Percentiles rank a stretch among this genome's conserved stretches.
These are phyloP conservation scores for Trichoderma atroviride DNA, from an alignment of 2,329 filamentous ascomycete genomes.

Conservation along the genomic window DNA sequence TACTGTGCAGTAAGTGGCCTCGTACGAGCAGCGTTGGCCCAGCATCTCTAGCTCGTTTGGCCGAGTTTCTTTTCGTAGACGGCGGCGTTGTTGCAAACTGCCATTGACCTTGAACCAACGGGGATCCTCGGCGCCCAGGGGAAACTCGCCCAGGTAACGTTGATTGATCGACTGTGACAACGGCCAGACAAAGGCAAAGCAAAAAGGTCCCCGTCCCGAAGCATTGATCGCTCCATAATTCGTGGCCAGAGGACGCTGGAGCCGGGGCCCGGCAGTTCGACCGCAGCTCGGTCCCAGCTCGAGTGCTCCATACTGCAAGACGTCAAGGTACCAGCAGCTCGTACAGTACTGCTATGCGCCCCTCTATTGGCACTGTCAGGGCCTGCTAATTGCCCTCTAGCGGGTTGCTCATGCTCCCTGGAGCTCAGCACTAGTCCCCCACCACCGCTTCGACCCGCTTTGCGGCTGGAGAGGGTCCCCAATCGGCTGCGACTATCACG, in stretches of 20 bases:
- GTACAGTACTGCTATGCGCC: not conserved
- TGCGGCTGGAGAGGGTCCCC: not conserved
- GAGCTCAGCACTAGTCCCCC: not conserved
- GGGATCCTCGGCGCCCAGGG: not conserved
- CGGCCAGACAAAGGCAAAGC: not conserved
- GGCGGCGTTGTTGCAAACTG: not conserved
- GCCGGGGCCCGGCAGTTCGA: constrained; percentile 13
- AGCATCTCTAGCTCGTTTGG: not conserved
- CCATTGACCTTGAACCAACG: constrained; percentile 5
- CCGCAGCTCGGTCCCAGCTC: not conserved
- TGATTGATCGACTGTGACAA: constrained; percentile 17
- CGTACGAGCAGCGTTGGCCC: not conserved
- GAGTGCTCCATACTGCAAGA: not conserved
- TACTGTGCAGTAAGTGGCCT: not conserved
- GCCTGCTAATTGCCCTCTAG: not conserved
- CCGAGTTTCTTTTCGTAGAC: not conserved
- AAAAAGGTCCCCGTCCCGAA: not conserved
- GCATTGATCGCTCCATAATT: not conserved
- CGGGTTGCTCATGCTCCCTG: not conserved
- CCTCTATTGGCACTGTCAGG: not conserved
- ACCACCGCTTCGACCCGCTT: constrained; percentile 14
- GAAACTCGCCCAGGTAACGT: constrained; percentile 16
- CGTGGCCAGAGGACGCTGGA: not conserved
- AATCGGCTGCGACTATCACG: not conserved
- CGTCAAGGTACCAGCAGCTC: too few relatives aligned